Base-by-base conservation (phyloP, 306 rosid genomes). In the Cicer judaicum region DNA sequence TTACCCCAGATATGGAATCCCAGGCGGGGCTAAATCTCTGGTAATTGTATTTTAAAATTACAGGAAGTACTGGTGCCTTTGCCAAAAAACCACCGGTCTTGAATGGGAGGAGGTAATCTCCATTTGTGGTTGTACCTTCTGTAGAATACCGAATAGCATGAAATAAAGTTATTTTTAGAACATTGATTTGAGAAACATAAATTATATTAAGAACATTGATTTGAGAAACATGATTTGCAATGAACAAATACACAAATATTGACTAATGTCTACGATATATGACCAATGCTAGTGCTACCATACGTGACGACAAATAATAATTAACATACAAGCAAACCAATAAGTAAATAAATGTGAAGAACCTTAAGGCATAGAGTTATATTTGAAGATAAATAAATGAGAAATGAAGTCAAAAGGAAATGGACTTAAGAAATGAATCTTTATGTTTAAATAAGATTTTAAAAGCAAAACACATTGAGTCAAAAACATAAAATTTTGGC, bases 121-220 rank as follows among this genome's bases (percentile, higher is more conserved):
- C 99, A 84, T 95, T 95, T 79, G 99, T 95, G 68, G 99, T 95
- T 77, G 98, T 95, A 64, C 99, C 99, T 81, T 95, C 99, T 92
- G 97, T 52, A 80, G 74, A 85, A 72, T 39, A 60, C 47, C 65
- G 42, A 74, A 65, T 46, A 60, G 49, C 46, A 76, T 60, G 19
- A 65, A 79, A 76, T 24, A 16, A 52, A 50, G 57, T 54, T 10
- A 64, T 60, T 38, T 56, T 13, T 48, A 13, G 24, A 73, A 64
- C 62, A 73, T 48, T 4, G 44, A 68, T 56, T 42, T 8, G 19
- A 72, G 39, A 81, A 16, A 14, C 72, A 24, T 43, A 52, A 50
- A 62, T 54, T 11, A 64, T 60, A 21, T 56, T 13, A 55, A 13
- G 24, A 73, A 64, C 62, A 73, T 48, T 4, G 44, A 68, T 56